Base-by-base conservation (phyloP, 106 monocot genomes). In the Acorus gramineus region DNA sequence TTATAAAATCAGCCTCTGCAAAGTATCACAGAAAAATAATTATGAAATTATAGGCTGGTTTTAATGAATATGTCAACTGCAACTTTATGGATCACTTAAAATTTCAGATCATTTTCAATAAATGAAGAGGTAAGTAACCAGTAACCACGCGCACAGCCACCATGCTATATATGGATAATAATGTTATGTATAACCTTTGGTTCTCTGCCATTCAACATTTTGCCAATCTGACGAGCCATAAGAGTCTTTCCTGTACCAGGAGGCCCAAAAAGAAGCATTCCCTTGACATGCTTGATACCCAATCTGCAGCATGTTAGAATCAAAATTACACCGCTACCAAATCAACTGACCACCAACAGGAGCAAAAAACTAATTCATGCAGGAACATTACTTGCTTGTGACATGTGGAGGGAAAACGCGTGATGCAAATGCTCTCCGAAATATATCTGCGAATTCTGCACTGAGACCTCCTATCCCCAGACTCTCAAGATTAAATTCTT, bases 191-290 rank as follows among this genome's bases (percentile, higher is more conserved):
- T 28, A 28, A 96, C 95, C 96, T 96, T 96, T 48, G 96, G 96
- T 65, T 96, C 96, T 60, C 73, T 90, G 61, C 96, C 96, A 77
- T 96, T 96, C 64, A 96, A 71, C 48, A 96, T 66, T 66, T 96
- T 96, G 9, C 96, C 96, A 56, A 96, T 96, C 59, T 96, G 96
- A 71, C 96, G 90, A 66, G 90, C 96, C 82, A 96, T 85, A 79
- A 96, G 90, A 47, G 96, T 96, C 67, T 96, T 96, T 14, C 96
- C 96, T 7, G 96, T 96, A 45, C 96, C 96, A 73, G 96, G 96
- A 67, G 96, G 96, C 9, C 96, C 96, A 83, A 79, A 81, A 50
- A 96, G 96, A 52, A 96, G 48, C 82, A 96, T 91, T 4, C 96
- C 95, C 69, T 96, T 96, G 49, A 96, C 95, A 79, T 90, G 86